These are phyloP conservation scores for Ogataea thermomethanolica DNA, from an alignment of 805 yeast species.

Conservation along the genomic window DNA sequence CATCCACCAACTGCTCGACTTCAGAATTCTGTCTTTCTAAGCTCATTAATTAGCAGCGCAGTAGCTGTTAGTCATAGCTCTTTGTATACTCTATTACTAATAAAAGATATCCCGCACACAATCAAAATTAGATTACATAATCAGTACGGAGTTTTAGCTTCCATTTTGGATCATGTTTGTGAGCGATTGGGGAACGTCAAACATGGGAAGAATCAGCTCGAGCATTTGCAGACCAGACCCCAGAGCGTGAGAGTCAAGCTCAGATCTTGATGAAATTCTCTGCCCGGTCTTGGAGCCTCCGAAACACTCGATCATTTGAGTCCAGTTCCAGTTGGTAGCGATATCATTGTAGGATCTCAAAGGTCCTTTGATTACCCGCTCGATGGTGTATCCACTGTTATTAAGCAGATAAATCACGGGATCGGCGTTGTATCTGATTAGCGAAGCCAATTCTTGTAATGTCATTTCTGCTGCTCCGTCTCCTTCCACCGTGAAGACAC, in stretches of 20 bases:
- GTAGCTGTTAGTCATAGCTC: too few species aligned
- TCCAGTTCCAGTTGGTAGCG: slow-evolving; percentile 59
- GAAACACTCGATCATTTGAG: slow-evolving; percentile 58
- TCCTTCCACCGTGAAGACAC: slow-evolving; percentile 46
- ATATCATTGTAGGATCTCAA: slow-evolving; percentile 48
- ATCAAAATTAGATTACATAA: too few species aligned
- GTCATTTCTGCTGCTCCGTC: slow-evolving; percentile 58
- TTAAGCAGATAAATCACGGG: slow-evolving; percentile 45
- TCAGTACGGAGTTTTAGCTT: too few species aligned
- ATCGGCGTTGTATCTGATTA: slow-evolving; percentile 37
- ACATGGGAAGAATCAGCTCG: slow-evolving; percentile 56
- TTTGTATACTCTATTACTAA: too few species aligned
- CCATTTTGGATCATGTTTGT: slow-evolving; percentile 5
- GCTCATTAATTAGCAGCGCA: too few species aligned
- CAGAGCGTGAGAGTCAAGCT: neutral
- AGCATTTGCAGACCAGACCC: slow-evolving; percentile 37
- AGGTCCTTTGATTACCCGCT: slow-evolving; percentile 49
- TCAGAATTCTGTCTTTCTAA: too few species aligned
- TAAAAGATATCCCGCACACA: too few species aligned
- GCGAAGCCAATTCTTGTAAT: slow-evolving; percentile 45
- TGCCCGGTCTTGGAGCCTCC: slow-evolving; percentile 46
- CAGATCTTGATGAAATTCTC: slow-evolving; percentile 38
- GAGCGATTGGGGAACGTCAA: slow-evolving; percentile 63
- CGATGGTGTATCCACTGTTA: slow-evolving; percentile 52
- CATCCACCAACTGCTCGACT: too few species aligned